Evolutionary conservation across 345 rosid species (phyloP).

Genomic region (Eucalyptus caleyi): DNA sequence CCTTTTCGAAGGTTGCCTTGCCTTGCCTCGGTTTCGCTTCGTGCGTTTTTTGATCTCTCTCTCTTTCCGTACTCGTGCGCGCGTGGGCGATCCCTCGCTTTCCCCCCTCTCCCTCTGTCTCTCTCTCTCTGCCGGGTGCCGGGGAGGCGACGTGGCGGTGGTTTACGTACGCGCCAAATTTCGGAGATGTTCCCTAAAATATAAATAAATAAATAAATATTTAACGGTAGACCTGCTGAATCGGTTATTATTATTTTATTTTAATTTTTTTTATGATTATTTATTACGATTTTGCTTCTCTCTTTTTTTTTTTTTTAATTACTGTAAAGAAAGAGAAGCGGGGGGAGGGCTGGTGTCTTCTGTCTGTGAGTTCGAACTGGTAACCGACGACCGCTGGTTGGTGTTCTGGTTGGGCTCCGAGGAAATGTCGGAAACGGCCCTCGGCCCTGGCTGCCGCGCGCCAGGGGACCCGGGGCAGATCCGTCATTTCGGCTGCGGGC

Average conservation of each 20-base stretch:
- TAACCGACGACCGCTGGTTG: not conserved
- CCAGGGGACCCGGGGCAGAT: no score
- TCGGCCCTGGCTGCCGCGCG: no score
- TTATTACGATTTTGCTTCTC: not conserved
- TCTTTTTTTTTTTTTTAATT: not conserved
- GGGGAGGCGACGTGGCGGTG: not conserved
- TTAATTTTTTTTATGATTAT: accelerated
- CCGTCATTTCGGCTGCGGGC: no score
- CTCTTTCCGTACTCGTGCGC: not conserved
- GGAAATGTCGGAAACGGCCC: no score
- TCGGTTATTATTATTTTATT: not conserved
- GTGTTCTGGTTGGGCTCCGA: no score
- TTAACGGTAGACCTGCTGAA: not conserved
- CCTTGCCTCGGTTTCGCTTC: not conserved
- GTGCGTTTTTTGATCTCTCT: not conserved
- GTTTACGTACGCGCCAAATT: not conserved
- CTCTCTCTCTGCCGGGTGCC: no score
- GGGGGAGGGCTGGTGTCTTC: no score
- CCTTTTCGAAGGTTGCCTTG: no score
- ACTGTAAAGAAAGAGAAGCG: no score
- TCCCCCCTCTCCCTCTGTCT: no score
- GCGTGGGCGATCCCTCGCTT: not conserved
- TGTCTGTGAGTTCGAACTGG: not conserved
- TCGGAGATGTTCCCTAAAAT: not conserved
- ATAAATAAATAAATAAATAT: accelerated